These are phyloP conservation scores for Trametes cubensis DNA, from an alignment of 768 basidiomycete species.

Conservation along the genomic window DNA sequence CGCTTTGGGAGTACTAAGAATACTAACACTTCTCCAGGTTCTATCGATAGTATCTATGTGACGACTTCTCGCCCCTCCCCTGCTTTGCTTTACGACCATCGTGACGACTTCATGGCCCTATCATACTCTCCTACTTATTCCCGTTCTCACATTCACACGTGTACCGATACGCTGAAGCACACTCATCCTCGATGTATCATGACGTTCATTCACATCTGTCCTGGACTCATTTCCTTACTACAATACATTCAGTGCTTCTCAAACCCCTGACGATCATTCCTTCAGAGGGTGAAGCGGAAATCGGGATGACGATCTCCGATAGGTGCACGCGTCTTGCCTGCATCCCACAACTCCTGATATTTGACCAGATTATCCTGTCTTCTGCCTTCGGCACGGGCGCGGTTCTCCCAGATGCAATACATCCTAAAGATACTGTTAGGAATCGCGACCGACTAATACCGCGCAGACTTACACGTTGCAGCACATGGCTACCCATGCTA, in stretches of 20 bases:
- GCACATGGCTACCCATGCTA: conserved; percentile 57
- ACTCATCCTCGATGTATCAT: conserved; percentile 25
- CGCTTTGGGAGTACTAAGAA: neutral
- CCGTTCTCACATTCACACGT: conserved; percentile 17
- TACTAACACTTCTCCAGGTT: conserved; percentile 43
- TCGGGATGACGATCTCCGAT: conserved; percentile 54
- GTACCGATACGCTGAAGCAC: conserved; percentile 26
- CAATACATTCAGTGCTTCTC: conserved; percentile 10
- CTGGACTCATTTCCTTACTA: neutral
- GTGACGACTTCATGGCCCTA: conserved; percentile 20
- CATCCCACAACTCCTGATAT: conserved; percentile 52
- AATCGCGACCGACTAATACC: neutral
- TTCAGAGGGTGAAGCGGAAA: conserved; percentile 56
- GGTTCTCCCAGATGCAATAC: conserved; percentile 66
- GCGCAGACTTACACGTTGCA: conserved; percentile 54
- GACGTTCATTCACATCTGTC: conserved; percentile 11
- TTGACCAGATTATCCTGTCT: conserved; percentile 51
- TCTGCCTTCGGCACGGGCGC: conserved; percentile 55
- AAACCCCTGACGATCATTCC: neutral
- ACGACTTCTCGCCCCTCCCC: conserved; percentile 4
- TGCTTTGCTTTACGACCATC: conserved; percentile 18
- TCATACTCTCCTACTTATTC: conserved; percentile 21
- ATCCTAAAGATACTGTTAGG: conserved; percentile 33
- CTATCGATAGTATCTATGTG: conserved; percentile 46
- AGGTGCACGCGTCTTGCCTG: conserved; percentile 60